Evolutionary conservation across 805 yeast species (phyloP).

Genomic region (Ogataea nitratoaversa): DNA sequence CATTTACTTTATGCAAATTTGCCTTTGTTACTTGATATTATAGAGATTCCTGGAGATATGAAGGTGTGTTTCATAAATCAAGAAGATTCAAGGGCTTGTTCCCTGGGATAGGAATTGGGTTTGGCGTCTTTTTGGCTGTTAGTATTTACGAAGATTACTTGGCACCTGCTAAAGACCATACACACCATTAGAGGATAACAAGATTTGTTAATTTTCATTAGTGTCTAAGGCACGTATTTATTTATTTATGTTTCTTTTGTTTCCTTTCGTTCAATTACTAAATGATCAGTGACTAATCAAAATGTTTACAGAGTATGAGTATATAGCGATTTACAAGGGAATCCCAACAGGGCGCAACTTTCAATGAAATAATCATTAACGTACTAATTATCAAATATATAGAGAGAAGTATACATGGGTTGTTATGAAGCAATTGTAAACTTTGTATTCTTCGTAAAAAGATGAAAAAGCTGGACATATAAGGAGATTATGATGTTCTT

Average conservation of each 20-base stretch:
- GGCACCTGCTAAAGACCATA: neutral
- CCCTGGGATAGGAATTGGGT: constrained; percentile 79
- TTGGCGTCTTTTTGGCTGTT: constrained; percentile 67
- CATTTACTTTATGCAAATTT: neutral
- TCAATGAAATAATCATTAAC: too few species aligned
- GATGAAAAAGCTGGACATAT: too few species aligned
- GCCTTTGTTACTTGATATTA: neutral
- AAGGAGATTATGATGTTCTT: constrained; percentile 11
- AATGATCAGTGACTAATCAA: too few species aligned
- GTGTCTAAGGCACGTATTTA: neutral
- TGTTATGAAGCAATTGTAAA: too few species aligned
- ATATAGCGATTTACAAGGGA: too few species aligned
- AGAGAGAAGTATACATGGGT: too few species aligned
- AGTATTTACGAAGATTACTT: constrained; percentile 57
- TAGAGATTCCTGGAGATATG: constrained; percentile 90
- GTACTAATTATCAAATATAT: too few species aligned
- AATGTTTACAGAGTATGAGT: too few species aligned
- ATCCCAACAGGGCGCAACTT: too few species aligned
- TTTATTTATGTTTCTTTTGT: too few species aligned
- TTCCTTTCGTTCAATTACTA: too few species aligned
- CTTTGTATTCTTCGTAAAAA: too few species aligned
- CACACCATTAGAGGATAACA: neutral
- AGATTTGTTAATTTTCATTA: neutral
- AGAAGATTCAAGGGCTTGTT: constrained; percentile 67
- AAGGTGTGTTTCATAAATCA: constrained; percentile 70